Base-by-base conservation (phyloP, 352 stramenopile species). In the Phytophthora niederhauseri region DNA sequence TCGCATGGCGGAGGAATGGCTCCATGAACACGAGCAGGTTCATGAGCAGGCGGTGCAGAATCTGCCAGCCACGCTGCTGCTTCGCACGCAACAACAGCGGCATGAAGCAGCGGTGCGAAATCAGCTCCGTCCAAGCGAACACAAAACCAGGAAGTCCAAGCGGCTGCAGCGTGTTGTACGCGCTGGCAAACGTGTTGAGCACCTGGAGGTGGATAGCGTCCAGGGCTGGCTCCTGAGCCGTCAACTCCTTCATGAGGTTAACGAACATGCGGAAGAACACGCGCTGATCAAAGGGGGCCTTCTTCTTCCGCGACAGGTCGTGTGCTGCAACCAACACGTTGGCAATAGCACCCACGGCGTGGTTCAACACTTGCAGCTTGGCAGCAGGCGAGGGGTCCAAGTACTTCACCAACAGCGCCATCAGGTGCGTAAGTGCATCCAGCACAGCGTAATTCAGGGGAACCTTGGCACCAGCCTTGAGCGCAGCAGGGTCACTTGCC, bases 181-280 rank as follows among this genome's bases (percentile, higher is more conserved):
- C 94, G 53, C 95, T 98, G 9, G 95, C 96, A 83, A 99, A 99
- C 14, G 98, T 98, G 73, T 97, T 97, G 20, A 99, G 88, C 54
- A 99, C 93, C 66, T 95, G 90, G 17, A 97, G 75, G 50, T 98
- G 97, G 66, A 98, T 98, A 26, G 90, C 81, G 58, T 99, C 97
- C 15, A 99, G 78, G 20, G 89, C 83, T 0, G 93, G 93, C 72
- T 99, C 96, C 36, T 97, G 95, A 20, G 94, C 90, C 54, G 98
- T 99, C 56, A 99, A 72, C 66, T 99, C 98, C 67, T 98, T 97
- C 53, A 99, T 92, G 30, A 99, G 85, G 81, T 99, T 98, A 26
- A 98, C 89, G 19, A 99, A 93, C 75, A 99, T 87, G 54, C 98
- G 92, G 80, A 99, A 99, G 87, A 99, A 99, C 36, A 98, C 97